Evolutionary conservation across 2,329 filamentous ascomycete genomes (phyloP).

Genomic region (Epichloe sibirici): DNA sequence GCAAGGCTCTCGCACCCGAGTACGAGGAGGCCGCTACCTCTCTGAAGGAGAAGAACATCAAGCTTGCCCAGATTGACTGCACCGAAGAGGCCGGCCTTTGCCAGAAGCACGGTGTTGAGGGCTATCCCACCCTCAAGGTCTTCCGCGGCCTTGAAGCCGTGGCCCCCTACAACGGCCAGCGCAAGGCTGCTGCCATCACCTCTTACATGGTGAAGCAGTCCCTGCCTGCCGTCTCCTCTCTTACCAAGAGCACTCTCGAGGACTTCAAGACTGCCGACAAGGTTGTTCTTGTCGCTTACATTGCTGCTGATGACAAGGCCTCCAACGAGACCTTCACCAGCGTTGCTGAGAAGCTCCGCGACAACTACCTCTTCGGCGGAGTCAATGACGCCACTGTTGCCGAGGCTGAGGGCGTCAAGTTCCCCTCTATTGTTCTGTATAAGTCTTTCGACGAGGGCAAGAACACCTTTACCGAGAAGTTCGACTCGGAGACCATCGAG

Average conservation of each 20-base stretch:
- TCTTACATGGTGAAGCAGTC: conserved; percentile 98
- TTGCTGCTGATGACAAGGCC: conserved; percentile 67
- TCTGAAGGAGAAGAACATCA: conserved; percentile 80
- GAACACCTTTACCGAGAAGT: conserved; percentile 64
- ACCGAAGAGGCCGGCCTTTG: conserved; percentile 90
- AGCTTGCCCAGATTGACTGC: conserved; percentile 82
- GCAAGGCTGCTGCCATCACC: conserved; percentile 68
- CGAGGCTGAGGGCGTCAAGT: conserved; percentile 78
- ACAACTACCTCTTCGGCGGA: conserved; percentile 85
- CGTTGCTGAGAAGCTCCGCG: conserved; percentile 64
- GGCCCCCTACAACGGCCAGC: conserved; percentile 73
- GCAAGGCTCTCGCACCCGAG: conserved; percentile 92
- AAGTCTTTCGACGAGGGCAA: conserved; percentile 98
- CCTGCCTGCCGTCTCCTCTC: conserved; percentile 75
- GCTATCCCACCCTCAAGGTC: conserved; percentile 97
- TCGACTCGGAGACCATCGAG: conserved; percentile 68
- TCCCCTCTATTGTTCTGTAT: conserved; percentile 84
- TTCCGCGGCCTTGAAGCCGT: conserved; percentile 84
- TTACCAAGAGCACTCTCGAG: conserved; percentile 72
- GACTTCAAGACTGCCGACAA: conserved; percentile 98
- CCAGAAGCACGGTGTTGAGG: conserved; percentile 81
- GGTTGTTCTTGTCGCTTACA: conserved; percentile 85
- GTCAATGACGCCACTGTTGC: conserved; percentile 74
- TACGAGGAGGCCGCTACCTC: conserved; percentile 78
- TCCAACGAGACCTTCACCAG: conserved; percentile 75